Evolutionary conservation across 1,284 basidiomycete genomes (phyloP), one percentile per base, ranked within the genome.

Genomic region (Ustilago lituana): DNA sequence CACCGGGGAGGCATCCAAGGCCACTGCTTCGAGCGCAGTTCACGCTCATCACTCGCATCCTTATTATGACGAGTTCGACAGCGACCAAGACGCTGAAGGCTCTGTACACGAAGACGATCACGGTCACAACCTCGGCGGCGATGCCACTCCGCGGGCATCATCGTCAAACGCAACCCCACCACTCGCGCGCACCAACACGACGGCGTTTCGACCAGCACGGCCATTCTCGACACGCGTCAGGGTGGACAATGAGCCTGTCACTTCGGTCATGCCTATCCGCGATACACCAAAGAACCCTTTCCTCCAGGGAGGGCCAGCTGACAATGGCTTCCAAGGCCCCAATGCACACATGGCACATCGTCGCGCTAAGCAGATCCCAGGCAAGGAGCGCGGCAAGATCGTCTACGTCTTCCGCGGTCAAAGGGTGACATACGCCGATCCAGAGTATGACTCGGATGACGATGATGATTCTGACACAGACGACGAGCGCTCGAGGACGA

Each of bases 261-360:
- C 50, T 2, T 22, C 46, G 22, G 31, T 35, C 15, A 20, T 47
- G 15, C 67, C 67, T 20, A 73, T 79, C 39, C 67, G 74, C 17
- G 77, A 79, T 43, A 69, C 77, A 12, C 72, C 72, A 22, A 67
- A 69, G 65, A 79, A 79, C 32, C 77, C 77, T 1, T 79, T 79
- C 50, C 51, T 79, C n/a, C 73, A 73, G 24, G 77, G 77, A n/a
- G 77, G 77, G 10, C 77, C 77, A 0, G 77, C 77, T 5, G 77
- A 79, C 40, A 50, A 68, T 8, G 77, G 77, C 19, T 70, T 74
- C 44, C 49, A 70, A 4, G 77, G 77, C 3, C 74, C 71, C 20
- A 50, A 70, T 14, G 62, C 44, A 0, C 35, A 56, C 11, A 26
- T 57, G 41, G 70, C 71, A 1, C 54, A 56, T n/a, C 45, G 38